These are phyloP conservation scores for Globisporangium takayamanum DNA, from an alignment of 352 stramenopile species.

Conservation along the genomic window DNA sequence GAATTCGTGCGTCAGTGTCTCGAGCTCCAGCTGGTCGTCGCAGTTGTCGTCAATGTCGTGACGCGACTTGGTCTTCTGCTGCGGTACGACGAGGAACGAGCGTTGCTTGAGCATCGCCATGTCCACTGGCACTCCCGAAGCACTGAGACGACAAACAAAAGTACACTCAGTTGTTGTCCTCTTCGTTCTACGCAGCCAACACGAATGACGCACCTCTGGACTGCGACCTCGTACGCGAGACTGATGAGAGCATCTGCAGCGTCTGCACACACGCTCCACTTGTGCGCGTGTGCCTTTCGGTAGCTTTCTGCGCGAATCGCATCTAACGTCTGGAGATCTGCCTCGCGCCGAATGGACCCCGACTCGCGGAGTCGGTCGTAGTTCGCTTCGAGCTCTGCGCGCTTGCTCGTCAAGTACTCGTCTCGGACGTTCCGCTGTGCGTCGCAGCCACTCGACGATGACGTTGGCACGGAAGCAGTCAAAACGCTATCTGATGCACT, in stretches of 20 bases:
- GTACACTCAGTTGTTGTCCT: neutral
- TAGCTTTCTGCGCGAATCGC: conserved; percentile 21
- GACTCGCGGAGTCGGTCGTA: conserved; percentile 32
- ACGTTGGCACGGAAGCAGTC: too few relatives aligned
- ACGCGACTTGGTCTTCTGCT: neutral
- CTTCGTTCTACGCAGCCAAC: neutral
- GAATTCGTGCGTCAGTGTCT: conserved; percentile 19
- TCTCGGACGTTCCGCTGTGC: conserved; percentile 18
- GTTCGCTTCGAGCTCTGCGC: conserved; percentile 37
- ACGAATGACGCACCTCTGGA: conserved; percentile 19
- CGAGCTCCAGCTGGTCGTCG: conserved; percentile 20
- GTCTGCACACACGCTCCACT: conserved; percentile 23
- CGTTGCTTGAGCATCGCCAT: conserved; percentile 19
- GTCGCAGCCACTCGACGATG: neutral
- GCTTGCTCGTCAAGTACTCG: conserved; percentile 35
- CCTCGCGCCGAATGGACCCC: conserved; percentile 28
- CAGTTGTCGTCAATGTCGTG: conserved; percentile 6
- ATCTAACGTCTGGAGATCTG: conserved; percentile 24
- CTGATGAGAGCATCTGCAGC: conserved; percentile 24
- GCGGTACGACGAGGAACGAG: conserved; percentile 13
- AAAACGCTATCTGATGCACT: neutral
- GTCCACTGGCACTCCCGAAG: conserved; percentile 10
- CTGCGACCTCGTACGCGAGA: conserved; percentile 18
- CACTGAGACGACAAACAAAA: conserved; percentile 5
- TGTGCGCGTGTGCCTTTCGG: conserved; percentile 18